Percentiles rank a stretch among this genome's conserved stretches.
phyloP scores from a whole-genome alignment of 2,329 filamentous ascomycete species.

The Fusarium keratoplasticum region DNA sequence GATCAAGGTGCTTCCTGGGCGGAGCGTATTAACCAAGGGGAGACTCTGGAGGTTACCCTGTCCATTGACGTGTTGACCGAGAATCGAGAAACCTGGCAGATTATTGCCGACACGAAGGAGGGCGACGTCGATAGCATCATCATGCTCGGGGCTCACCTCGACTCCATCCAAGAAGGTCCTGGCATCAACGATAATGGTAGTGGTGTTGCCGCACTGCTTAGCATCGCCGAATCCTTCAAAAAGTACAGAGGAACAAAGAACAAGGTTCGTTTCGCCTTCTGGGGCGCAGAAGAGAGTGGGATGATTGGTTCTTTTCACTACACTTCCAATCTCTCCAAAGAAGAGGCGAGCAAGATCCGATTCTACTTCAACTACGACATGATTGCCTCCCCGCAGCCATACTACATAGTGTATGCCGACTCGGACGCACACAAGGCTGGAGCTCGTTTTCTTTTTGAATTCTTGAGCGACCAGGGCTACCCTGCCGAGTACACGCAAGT shows the following conservation, averaged over 20 bases:
- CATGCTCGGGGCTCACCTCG: conserved; percentile 55
- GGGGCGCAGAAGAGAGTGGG: conserved; percentile 55
- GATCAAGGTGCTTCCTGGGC: conserved; percentile 51
- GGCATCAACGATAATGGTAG: conserved; percentile 57
- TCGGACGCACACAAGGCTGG: conserved; percentile 52
- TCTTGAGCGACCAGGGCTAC: conserved; percentile 47
- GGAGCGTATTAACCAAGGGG: conserved; percentile 44
- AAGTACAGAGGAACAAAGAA: conserved; percentile 52
- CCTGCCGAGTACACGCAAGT: conserved; percentile 37
- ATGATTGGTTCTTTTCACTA: conserved; percentile 56
- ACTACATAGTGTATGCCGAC: conserved; percentile 54
- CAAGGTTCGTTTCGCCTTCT: conserved; percentile 56
- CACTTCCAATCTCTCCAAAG: conserved; percentile 47
- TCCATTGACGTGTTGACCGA: conserved; percentile 52
- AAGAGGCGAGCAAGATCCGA: conserved; percentile 64
- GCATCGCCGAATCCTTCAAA: conserved; percentile 49
- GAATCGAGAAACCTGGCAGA: conserved; percentile 52
- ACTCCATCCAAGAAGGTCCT: conserved; percentile 52
- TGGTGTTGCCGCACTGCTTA: conserved; percentile 50
- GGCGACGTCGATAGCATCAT: conserved; percentile 54
- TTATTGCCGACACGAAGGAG: conserved; percentile 55
- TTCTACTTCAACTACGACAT: conserved; percentile 79
- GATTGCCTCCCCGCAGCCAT: conserved; percentile 62
- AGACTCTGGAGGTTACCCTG: conserved; percentile 48
- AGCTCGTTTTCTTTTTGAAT: conserved; percentile 47